phyloP scores from a whole-genome alignment of 352 stramenopile species.

The Phytopythium helicoides region DNA sequence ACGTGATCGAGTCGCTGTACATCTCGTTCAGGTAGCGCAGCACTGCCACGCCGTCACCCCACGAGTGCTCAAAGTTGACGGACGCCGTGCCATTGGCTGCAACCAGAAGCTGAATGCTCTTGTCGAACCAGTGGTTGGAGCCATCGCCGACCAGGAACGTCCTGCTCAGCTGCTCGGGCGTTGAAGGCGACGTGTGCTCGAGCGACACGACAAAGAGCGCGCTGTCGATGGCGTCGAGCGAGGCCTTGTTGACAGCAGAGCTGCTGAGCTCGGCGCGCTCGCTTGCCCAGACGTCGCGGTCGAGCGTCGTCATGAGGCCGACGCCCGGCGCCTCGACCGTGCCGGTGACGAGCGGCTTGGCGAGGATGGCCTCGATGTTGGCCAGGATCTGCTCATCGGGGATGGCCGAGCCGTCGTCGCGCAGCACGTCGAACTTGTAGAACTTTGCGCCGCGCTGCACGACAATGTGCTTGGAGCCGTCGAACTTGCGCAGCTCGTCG shows the following conservation, averaged over 20 bases:
- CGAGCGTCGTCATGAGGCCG: slow-evolving; percentile 77
- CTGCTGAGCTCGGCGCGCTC: slow-evolving; percentile 59
- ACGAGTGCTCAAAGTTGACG: slow-evolving; percentile 91
- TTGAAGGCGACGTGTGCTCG: slow-evolving; percentile 63
- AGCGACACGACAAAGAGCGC: slow-evolving; percentile 84
- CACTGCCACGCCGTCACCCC: slow-evolving; percentile 87
- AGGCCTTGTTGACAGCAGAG: slow-evolving; percentile 58
- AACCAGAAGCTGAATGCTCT: slow-evolving; percentile 90
- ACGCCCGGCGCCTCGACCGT: slow-evolving; percentile 44
- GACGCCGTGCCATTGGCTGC: slow-evolving; percentile 74
- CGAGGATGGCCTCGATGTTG: slow-evolving; percentile 82
- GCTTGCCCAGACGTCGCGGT: slow-evolving; percentile 81
- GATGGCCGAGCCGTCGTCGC: slow-evolving; percentile 49
- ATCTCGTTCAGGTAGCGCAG: slow-evolving; percentile 89
- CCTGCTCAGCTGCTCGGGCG: slow-evolving; percentile 55
- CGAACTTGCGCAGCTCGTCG: slow-evolving; percentile 70
- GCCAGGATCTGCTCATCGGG: slow-evolving; percentile 79
- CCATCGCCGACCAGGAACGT: slow-evolving; percentile 84
- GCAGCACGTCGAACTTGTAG: slow-evolving; percentile 86
- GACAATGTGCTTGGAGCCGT: slow-evolving; percentile 72
- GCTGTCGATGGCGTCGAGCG: slow-evolving; percentile 80
- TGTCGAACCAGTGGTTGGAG: slow-evolving; percentile 91
- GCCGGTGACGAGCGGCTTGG: slow-evolving; percentile 42
- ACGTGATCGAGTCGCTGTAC: slow-evolving; percentile 78
- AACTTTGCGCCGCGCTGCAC: slow-evolving; percentile 87